These are phyloP conservation scores for Paspalum vaginatum DNA, from an alignment of 176 grass and related monocot species.

Conservation along the genomic window DNA sequence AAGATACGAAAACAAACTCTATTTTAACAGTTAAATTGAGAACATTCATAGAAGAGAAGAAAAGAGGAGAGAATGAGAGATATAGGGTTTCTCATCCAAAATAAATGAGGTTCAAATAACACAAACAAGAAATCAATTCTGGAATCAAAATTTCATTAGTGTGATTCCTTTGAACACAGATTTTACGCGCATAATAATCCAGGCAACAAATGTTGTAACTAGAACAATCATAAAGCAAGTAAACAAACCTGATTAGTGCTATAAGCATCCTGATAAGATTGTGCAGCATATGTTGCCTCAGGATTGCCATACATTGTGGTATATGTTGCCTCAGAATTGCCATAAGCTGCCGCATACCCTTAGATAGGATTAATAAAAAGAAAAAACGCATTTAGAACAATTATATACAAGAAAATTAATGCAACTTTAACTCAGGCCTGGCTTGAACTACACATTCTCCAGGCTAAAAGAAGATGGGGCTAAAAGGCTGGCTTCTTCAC, in stretches of 20 bases:
- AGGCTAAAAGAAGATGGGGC: background rate
- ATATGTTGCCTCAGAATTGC: conserved; percentile 40
- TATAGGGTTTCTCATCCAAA: background rate
- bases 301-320: conserved; percentile 36
- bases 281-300: conserved; percentile 38
- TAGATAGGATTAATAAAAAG: conserved; percentile 33
- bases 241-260: conserved; percentile 63
- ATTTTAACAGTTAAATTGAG: conserved; percentile 4
- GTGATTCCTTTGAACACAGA: background rate
- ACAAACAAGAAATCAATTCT: conserved; percentile 12
- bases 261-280: conserved; percentile 53
- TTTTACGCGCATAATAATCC: conserved; percentile 28
- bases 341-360: conserved; percentile 63
- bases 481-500: background rate
- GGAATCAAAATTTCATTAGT: background rate
- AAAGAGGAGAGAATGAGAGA: conserved; percentile 22
- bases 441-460: background rate
- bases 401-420: background rate
- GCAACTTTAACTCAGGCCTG: conserved; percentile 15
- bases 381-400: conserved; percentile 10
- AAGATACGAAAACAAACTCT: conserved; percentile 4
- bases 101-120: conserved; percentile 4
- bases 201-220: background rate
- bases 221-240: conserved; percentile 23
- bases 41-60: conserved; percentile 15